phyloP scores from a whole-genome alignment of 257 asterid species.

The Nicotiana tomentosiformis region DNA sequence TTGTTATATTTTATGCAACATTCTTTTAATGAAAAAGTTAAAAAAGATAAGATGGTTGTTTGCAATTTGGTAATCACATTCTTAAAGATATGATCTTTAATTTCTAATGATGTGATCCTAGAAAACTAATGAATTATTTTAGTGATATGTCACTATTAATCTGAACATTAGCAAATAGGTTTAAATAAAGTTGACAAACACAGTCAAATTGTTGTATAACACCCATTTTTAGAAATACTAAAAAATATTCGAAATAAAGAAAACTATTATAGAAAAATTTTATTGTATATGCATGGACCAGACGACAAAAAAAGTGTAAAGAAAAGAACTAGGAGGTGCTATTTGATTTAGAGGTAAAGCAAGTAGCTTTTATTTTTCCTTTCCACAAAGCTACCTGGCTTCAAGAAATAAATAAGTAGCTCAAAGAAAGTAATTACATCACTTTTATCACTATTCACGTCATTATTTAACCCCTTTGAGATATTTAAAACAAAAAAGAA shows the following conservation, averaged over 20 bases:
- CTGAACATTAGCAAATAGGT: too few species aligned
- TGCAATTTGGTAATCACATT: not conserved
- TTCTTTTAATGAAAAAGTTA: not conserved
- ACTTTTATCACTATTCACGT: not conserved
- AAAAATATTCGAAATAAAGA: too few species aligned
- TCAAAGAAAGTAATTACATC: not conserved
- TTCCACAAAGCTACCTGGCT: not conserved
- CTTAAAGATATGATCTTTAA: not conserved
- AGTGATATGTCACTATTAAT: not conserved
- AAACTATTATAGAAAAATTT: too few species aligned
- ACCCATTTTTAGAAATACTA: too few species aligned
- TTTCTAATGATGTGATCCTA: not conserved
- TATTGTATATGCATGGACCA: too few species aligned
- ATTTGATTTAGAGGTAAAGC: too few species aligned
- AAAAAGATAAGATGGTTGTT: not conserved
- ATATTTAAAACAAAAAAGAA: not conserved
- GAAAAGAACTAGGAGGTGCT: too few species aligned
- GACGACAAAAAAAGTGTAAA: too few species aligned
- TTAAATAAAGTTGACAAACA: too few species aligned
- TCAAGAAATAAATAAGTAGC: not conserved
- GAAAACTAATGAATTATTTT: not conserved
- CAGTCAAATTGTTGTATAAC: too few species aligned
- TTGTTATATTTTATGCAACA: constrained; percentile 9
- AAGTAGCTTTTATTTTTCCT: not conserved
- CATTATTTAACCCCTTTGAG: not conserved